Evolutionary conservation across 805 yeast genomes (phyloP), one percentile per base, ranked within the genome.

Genomic region (Candida awuae): DNA sequence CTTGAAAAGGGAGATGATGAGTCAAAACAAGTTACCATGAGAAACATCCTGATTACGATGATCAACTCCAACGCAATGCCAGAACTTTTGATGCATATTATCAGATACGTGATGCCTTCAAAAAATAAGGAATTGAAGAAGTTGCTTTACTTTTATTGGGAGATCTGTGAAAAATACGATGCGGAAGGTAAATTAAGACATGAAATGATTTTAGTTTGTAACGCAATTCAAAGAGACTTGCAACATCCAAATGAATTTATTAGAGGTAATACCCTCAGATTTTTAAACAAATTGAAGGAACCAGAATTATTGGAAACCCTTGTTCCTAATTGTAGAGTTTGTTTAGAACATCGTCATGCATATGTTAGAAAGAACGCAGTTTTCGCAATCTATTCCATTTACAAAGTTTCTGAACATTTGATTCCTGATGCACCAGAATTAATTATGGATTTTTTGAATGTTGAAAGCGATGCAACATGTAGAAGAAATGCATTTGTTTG

Each of bases 171-270:
- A 40, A 94, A 94, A 64, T 68, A 82, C 49, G 94, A 86, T 52
- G 68, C 71, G 27, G 82, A 82, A 38, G 97, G 97, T 4, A 86
- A 85, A 61, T 75, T 94, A 71, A 85, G 85, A 65, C 97, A 90
- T 61, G 99, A 92, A 66, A 92, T 92, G 97, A 90, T 94, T 63
- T 75, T 92, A 48, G 97, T 90, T 36, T 92, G 97, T 68, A 94
- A 94, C 61, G 96, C 97, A 38, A 86, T 92, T 55, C 94, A 92
- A 63, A 88, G 87, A 62, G 99, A 92, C 60, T 73, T 92, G 52
- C 97, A 88, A 65, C 98, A 94, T 65, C 96, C 98, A 37, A 92
- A 92, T 68, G 98, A 92, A 64, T 92, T 81, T 59, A 82, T 92
- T 48, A 77, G 97, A 55, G 99, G 99, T 51, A 86, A 86, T 54